Conservation (phyloP, 768 basidiomycete genomes). For the Chalciporus chontae region DNA sequence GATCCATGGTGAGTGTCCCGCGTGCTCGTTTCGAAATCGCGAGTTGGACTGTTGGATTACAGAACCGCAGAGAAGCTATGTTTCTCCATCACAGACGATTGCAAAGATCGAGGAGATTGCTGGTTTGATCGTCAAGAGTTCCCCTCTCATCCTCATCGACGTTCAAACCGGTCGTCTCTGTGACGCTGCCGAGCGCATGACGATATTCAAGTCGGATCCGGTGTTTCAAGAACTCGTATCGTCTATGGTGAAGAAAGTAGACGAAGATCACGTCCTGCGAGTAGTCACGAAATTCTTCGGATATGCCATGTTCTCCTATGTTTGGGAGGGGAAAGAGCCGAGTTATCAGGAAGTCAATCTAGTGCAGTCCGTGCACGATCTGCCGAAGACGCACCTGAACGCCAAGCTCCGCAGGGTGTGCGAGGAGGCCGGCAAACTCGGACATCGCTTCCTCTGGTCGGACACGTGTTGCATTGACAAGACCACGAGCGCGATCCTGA, state of each 20-base stretch:
- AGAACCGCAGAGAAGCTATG: background rate
- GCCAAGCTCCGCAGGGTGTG: background rate
- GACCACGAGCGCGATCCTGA: background rate
- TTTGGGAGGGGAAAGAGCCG: constrained; percentile 1
- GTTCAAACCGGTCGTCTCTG: constrained; percentile 2
- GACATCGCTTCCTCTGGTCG: background rate
- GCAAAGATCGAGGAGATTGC: background rate
- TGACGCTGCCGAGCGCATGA: too few relatives aligned
- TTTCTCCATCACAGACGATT: background rate
- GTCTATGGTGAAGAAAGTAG: background rate
- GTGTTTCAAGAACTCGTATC: background rate
- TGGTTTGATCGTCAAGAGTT: background rate
- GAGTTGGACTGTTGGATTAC: too few relatives aligned
- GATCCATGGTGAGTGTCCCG: constrained; percentile 1
- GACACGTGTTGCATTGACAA: constrained; percentile 4
- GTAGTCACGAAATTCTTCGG: background rate
- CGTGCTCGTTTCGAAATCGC: too few relatives aligned
- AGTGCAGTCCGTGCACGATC: too few relatives aligned
- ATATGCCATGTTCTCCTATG: constrained; percentile 1
- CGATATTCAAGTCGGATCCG: background rate
- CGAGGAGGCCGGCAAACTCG: background rate
- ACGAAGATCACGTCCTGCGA: background rate
- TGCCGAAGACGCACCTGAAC: background rate
- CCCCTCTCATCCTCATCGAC: constrained; percentile 6
- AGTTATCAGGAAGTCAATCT: background rate